Conservation (phyloP, 2,329 filamentous ascomycete species). For the Talaromyces rugulosus region DNA sequence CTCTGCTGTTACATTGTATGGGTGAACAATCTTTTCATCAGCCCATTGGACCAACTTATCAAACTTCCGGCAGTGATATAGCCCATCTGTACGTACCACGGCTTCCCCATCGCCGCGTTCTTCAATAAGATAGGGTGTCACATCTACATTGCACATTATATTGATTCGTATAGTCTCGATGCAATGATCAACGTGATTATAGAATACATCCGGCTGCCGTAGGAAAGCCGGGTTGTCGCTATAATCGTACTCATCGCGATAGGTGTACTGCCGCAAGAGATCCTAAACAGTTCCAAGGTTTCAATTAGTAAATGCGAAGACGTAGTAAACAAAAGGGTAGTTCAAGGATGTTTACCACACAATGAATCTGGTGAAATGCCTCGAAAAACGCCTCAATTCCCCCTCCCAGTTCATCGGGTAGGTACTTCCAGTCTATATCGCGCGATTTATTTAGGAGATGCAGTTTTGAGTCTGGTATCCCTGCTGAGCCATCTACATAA, state of each 20-base stretch:
- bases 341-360: neutral
- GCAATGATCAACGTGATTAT: conserved; percentile 1
- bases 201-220: neutral
- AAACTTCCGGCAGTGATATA: conserved; percentile 3
- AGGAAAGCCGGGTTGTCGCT: conserved; percentile 2
- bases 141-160: conserved; percentile 1
- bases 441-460: neutral
- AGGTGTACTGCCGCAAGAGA: conserved; percentile 2
- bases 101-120: neutral
- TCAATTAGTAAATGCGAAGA: neutral
- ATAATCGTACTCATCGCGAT: conserved; percentile 5
- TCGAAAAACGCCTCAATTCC: conserved; percentile 2
- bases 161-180: conserved; percentile 4
- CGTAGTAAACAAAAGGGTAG: neutral
- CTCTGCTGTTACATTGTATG: conserved; percentile 3
- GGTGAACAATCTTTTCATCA: neutral
- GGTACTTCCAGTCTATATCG: neutral
- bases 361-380: conserved; percentile 5
- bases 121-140: conserved; percentile 4
- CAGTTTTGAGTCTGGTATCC: conserved; percentile 3
- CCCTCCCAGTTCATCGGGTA: conserved; percentile 1
- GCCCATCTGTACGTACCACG: neutral
- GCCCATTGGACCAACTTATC: neutral
- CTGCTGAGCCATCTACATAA: neutral
- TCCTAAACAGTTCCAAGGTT: neutral